These are phyloP conservation scores for Fraxinus dipetala DNA, from an alignment of 305 asterid genomes.

Conservation along the genomic window DNA sequence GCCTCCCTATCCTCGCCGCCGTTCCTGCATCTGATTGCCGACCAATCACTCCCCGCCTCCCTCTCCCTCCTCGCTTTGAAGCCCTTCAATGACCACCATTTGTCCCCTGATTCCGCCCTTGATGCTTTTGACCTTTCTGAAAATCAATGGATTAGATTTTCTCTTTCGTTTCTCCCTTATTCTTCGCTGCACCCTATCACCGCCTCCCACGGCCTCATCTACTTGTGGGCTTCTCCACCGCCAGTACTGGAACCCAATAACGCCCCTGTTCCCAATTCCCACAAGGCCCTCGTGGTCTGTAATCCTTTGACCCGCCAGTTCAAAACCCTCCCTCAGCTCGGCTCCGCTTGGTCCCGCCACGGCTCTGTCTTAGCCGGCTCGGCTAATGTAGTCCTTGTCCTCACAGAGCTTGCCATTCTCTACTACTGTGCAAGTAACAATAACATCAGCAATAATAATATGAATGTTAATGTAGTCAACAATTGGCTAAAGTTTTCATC, in stretches of 20 bases:
- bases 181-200: constrained; percentile 80
- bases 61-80: constrained; percentile 69
- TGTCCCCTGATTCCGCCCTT: constrained; percentile 53
- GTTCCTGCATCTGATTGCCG: constrained; percentile 58
- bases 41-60: constrained; percentile 36
- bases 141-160: constrained; percentile 66
- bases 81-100: constrained; percentile 64
- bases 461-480: neutral
- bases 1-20: constrained; percentile 59
- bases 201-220: constrained; percentile 73
- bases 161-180: constrained; percentile 81
- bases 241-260: neutral
- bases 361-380: constrained; percentile 90
- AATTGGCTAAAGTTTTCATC: constrained; percentile 87
- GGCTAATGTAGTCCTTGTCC: constrained; percentile 57
- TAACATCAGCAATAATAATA: neutral
- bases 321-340: constrained; percentile 79
- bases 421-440: constrained; percentile 41
- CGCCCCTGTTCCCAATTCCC: constrained; percentile 20
- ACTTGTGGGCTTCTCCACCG: constrained; percentile 64
- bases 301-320: constrained; percentile 68
- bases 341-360: constrained; percentile 96
- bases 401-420: constrained; percentile 85
- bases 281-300: constrained; percentile 70
- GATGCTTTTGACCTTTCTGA: constrained; percentile 64